These are phyloP conservation scores for Davidsoniella eucalypti DNA, from an alignment of 2,329 filamentous ascomycete genomes.

Conservation along the genomic window DNA sequence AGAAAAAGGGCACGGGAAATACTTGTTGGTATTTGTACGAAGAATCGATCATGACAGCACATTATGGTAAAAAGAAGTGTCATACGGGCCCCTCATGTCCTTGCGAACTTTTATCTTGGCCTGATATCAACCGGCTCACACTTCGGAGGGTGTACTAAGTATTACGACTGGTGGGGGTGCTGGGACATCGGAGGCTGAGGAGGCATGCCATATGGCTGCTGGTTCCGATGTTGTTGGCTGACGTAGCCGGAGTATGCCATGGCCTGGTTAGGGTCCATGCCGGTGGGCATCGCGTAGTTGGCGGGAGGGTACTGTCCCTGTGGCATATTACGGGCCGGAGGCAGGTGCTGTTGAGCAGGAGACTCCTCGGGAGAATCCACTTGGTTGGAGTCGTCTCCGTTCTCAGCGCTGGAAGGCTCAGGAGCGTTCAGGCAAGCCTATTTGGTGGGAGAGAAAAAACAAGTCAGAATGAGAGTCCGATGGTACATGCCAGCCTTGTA, in stretches of 20 bases:
- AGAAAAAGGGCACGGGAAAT: background rate
- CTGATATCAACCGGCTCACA: background rate
- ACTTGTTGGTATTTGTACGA: background rate
- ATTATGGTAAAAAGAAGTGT: background rate
- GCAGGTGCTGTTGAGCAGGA: slow-evolving; percentile 50
- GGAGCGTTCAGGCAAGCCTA: slow-evolving; percentile 94
- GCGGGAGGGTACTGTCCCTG: slow-evolving; percentile 39
- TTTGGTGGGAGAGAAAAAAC: slow-evolving; percentile 10
- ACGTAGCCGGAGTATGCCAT: slow-evolving; percentile 75
- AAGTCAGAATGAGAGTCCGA: background rate
- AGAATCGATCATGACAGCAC: no score
- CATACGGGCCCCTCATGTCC: background rate
- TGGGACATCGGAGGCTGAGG: slow-evolving; percentile 64
- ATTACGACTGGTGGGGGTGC: slow-evolving; percentile 63
- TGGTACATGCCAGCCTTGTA: background rate
- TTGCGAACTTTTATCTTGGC: no score
- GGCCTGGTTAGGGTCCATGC: slow-evolving; percentile 41
- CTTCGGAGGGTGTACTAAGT: slow-evolving; percentile 10
- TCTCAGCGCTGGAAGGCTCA: slow-evolving; percentile 68
- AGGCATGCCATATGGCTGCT: slow-evolving; percentile 55
- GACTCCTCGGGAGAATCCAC: slow-evolving; percentile 89
- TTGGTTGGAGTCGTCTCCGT: slow-evolving; percentile 58
- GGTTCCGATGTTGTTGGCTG: slow-evolving; percentile 37
- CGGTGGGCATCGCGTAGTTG: slow-evolving; percentile 44
- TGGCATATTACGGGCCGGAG: slow-evolving; percentile 30